Percentiles rank a stretch among this genome's conserved stretches.
Conservation (phyloP, 164 flowering plant genomes). For the Nymphaea thermarum region DNA sequence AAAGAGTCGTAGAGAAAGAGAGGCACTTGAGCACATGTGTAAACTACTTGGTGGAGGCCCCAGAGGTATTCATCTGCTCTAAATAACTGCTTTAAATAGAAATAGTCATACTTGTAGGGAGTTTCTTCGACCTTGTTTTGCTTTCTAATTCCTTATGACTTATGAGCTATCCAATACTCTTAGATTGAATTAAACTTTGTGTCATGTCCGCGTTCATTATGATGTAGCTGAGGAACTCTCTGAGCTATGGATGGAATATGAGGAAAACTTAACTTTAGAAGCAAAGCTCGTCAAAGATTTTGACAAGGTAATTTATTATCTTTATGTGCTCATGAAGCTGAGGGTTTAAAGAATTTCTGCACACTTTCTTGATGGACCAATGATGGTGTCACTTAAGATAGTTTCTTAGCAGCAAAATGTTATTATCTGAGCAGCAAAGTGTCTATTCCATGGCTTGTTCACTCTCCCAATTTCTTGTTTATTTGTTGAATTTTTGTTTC, state of each 20-base stretch:
- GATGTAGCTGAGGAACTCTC: constrained; percentile 66
- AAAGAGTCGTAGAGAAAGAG: constrained; percentile 65
- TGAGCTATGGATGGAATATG: constrained; percentile 89
- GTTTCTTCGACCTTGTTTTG: too few relatives aligned
- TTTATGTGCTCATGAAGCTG: background rate
- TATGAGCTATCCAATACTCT: background rate
- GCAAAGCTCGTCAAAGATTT: constrained; percentile 94
- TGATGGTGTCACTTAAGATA: too few relatives aligned
- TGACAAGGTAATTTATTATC: constrained; percentile 51
- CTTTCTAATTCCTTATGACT: too few relatives aligned
- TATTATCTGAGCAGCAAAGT: too few relatives aligned
- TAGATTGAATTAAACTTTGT: background rate
- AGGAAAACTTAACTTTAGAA: constrained; percentile 67
- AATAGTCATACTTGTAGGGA: too few relatives aligned
- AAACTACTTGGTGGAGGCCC: constrained; percentile 75
- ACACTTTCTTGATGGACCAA: background rate
- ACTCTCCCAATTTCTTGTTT: too few relatives aligned
- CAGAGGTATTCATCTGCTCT: constrained; percentile 32
- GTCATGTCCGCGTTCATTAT: background rate
- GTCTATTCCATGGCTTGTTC: too few relatives aligned
- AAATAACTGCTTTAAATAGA: too few relatives aligned
- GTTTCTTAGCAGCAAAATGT: too few relatives aligned
- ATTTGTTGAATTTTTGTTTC: too few relatives aligned
- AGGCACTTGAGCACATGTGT: constrained; percentile 83
- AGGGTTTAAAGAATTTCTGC: background rate